phyloP scores from a whole-genome alignment of 2,329 filamentous ascomycete genomes.

The Thielaviopsis musarum region DNA sequence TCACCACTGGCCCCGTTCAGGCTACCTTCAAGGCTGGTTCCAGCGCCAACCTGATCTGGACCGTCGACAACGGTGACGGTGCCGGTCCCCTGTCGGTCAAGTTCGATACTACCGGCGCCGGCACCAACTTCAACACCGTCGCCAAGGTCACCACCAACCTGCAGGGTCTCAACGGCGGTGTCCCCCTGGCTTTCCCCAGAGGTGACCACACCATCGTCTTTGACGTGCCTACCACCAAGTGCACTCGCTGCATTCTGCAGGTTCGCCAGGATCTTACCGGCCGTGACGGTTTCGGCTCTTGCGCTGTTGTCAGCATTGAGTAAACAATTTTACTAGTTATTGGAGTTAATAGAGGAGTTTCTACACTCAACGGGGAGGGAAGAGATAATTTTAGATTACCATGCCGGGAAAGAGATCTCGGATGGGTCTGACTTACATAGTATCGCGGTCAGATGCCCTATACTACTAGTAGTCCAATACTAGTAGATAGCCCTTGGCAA shows the following conservation, averaged over 20 bases:
- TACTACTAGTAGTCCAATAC: background rate
- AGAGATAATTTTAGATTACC: too few species aligned
- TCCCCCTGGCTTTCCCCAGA: background rate
- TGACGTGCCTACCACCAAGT: background rate
- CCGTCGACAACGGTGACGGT: slow-evolving; percentile 1
- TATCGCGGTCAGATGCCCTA: background rate
- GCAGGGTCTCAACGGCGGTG: background rate
- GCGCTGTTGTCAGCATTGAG: slow-evolving; percentile 6
- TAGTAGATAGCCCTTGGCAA: background rate
- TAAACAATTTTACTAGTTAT: too few species aligned
- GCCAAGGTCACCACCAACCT: background rate
- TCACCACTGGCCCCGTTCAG: background rate
- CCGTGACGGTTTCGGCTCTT: slow-evolving; percentile 6
- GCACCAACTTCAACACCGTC: background rate
- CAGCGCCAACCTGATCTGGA: background rate
- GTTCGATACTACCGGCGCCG: slow-evolving; percentile 1
- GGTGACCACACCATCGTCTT: slow-evolving; percentile 6
- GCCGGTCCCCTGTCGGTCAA: slow-evolving; percentile 1
- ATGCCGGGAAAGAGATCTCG: background rate
- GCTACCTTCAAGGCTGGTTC: slow-evolving; percentile 3
- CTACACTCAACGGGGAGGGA: too few species aligned
- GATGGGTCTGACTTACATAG: background rate
- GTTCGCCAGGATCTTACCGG: slow-evolving; percentile 3
- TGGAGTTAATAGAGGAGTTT: too few species aligned
- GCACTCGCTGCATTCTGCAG: slow-evolving; percentile 2